These are phyloP conservation scores for Cicer yamashitae DNA, from an alignment of 306 rosid genomes.

Conservation along the genomic window DNA sequence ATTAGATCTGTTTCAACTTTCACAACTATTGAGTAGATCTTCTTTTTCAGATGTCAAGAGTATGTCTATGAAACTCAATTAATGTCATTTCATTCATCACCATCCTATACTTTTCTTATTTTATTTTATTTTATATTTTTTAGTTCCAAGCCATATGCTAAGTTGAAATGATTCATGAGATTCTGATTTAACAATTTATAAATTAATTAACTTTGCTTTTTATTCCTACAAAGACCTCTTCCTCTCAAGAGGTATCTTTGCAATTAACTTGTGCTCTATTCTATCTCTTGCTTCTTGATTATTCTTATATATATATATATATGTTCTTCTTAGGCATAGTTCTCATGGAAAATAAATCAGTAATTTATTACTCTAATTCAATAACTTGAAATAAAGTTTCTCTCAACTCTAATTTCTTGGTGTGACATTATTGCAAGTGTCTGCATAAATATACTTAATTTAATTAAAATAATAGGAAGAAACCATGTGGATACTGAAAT, in stretches of 20 bases:
- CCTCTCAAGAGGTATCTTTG: background rate
- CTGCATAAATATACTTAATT: constrained; percentile 10
- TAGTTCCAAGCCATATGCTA: background rate
- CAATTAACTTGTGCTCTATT: constrained; percentile 25
- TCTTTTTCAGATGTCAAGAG: constrained; percentile 47
- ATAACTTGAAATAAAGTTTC: background rate
- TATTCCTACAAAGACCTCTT: background rate
- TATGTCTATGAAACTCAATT: constrained; percentile 20
- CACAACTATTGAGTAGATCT: constrained; percentile 44
- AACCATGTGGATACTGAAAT: constrained; percentile 13
- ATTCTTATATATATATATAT: background rate
- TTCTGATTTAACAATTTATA: constrained; percentile 8
- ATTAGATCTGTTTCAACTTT: constrained; percentile 52
- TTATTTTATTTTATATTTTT: background rate
- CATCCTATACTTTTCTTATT: constrained; percentile 30
- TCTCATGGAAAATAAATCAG: background rate
- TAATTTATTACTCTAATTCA: background rate
- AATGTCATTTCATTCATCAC: constrained; percentile 25
- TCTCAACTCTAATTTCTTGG: background rate
- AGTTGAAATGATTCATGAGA: constrained; percentile 21
- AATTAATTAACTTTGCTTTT: constrained; percentile 12
- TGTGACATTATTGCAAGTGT: constrained; percentile 22
- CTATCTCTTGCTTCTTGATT: background rate
- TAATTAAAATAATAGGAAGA: background rate
- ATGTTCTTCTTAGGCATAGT: background rate